Conservation (phyloP, 352 stramenopile species). For the Phytopythium cucurbitacearum region DNA sequence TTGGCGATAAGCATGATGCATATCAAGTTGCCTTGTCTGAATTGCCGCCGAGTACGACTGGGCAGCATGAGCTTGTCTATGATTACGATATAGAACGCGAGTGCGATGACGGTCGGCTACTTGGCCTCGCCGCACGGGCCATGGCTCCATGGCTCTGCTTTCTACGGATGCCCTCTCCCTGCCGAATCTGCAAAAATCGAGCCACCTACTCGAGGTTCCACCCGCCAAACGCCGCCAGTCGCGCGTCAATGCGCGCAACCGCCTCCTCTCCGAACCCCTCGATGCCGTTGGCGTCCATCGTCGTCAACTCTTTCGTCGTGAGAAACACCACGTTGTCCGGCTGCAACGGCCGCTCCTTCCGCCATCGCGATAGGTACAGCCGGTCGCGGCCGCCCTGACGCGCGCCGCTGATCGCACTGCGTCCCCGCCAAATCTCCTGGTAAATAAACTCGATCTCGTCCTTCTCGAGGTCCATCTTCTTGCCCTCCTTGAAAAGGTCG, state of each 20-base stretch:
- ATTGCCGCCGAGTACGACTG: no score
- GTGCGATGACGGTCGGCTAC: no score
- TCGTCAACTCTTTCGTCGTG: constrained; percentile 71
- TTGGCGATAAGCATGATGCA: no score
- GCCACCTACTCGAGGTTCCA: constrained; percentile 23
- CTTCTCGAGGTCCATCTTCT: constrained; percentile 69
- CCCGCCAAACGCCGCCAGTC: constrained; percentile 51
- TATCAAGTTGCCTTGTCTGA: no score
- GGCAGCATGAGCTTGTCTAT: no score
- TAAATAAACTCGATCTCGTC: constrained; percentile 88
- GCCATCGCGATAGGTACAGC: constrained; percentile 85
- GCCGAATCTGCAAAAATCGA: no score
- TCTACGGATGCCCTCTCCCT: no score
- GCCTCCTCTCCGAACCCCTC: constrained; percentile 67
- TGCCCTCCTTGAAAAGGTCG: constrained; percentile 44
- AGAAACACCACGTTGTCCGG: constrained; percentile 88
- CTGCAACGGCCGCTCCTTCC: constrained; percentile 49
- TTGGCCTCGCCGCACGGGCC: no score
- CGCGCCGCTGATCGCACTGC: constrained; percentile 62
- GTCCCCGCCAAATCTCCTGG: constrained; percentile 80
- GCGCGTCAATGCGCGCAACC: constrained; percentile 63
- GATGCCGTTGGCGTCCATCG: constrained; percentile 52
- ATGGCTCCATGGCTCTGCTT: no score
- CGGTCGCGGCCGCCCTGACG: constrained; percentile 73
- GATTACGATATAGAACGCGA: no score